Conservation (phyloP, 1,284 basidiomycete genomes). For the Apiotrichum mycotoxinovorans region DNA sequence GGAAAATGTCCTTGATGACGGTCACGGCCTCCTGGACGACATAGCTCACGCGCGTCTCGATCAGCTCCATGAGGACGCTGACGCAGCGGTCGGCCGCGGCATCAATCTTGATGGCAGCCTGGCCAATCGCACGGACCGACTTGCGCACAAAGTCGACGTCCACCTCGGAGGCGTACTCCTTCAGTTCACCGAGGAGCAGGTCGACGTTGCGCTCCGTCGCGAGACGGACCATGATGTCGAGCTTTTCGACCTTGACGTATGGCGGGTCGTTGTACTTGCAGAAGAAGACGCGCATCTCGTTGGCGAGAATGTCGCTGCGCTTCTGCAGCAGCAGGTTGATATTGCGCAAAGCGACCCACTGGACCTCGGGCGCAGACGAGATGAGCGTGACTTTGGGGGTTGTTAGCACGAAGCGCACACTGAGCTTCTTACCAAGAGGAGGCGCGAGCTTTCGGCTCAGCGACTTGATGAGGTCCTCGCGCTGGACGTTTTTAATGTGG, state of each 20-base stretch:
- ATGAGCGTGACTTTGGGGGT: conserved; percentile 70
- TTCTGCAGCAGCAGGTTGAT: conserved; percentile 96
- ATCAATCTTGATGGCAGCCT: conserved; percentile 95
- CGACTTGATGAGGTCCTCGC: conserved; percentile 82
- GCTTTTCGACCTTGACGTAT: conserved; percentile 96
- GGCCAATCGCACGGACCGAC: conserved; percentile 92
- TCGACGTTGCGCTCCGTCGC: conserved; percentile 84
- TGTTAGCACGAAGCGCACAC: not conserved
- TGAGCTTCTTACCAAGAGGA: conserved; percentile 59
- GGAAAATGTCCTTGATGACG: conserved; percentile 97
- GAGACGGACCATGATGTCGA: conserved; percentile 97
- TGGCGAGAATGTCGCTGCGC: conserved; percentile 83
- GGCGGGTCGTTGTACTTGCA: conserved; percentile 99
- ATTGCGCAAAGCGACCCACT: conserved; percentile 95
- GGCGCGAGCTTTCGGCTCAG: conserved; percentile 96
- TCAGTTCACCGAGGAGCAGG: conserved; percentile 87
- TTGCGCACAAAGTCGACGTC: conserved; percentile 98
- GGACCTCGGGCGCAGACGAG: conserved; percentile 95
- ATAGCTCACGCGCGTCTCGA: conserved; percentile 92
- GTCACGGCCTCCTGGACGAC: conserved; percentile 97
- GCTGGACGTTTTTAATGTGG: conserved; percentile 76
- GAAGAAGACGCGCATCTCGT: conserved; percentile 98
- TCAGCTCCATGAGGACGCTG: conserved; percentile 74
- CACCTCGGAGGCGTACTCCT: conserved; percentile 98
- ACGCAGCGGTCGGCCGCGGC: conserved; percentile 86